phyloP scores from a whole-genome alignment of 2,329 filamentous ascomycete genomes.

The Exophiala mesophila region DNA sequence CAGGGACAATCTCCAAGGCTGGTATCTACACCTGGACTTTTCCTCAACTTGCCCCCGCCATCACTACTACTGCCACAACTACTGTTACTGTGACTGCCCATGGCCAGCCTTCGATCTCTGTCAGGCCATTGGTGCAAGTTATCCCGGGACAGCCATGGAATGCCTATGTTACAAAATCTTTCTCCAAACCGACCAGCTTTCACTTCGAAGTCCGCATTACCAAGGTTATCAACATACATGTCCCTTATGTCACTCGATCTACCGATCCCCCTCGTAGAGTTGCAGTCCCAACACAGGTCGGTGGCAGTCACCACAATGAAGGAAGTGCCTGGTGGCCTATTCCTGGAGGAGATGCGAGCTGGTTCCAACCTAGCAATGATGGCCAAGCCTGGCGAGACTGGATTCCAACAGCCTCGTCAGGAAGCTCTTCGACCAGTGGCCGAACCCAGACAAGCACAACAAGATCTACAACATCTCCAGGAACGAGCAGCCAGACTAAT shows the following conservation, averaged over 20 bases:
- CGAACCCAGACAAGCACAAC: not conserved
- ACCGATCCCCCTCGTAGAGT: not conserved
- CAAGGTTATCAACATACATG: conserved; percentile 10
- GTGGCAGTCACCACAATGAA: not conserved
- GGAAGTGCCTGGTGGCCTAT: conserved; percentile 10
- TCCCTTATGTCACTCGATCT: conserved; percentile 4
- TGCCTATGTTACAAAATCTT: conserved; percentile 15
- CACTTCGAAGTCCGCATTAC: conserved; percentile 10
- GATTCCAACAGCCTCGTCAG: not conserved
- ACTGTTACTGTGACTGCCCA: conserved; percentile 11
- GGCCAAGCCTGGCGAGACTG: conserved; percentile 11
- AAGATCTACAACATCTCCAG: not conserved
- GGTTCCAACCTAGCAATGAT: conserved; percentile 1
- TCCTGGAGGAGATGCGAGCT: conserved; percentile 3
- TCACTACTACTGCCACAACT: conserved; percentile 9
- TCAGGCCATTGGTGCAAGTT: conserved; percentile 3
- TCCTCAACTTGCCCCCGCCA: conserved; percentile 11
- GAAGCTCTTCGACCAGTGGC: not conserved
- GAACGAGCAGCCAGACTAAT: not conserved
- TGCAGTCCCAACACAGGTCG: not conserved
- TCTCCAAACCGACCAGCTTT: conserved; percentile 7
- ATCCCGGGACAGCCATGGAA: conserved; percentile 11
- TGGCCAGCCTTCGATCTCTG: not conserved
- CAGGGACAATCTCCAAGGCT: conserved; percentile 7
- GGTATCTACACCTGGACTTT: conserved; percentile 21